phyloP scores from a whole-genome alignment of 768 basidiomycete species.

The Lactifluus pinguis region DNA sequence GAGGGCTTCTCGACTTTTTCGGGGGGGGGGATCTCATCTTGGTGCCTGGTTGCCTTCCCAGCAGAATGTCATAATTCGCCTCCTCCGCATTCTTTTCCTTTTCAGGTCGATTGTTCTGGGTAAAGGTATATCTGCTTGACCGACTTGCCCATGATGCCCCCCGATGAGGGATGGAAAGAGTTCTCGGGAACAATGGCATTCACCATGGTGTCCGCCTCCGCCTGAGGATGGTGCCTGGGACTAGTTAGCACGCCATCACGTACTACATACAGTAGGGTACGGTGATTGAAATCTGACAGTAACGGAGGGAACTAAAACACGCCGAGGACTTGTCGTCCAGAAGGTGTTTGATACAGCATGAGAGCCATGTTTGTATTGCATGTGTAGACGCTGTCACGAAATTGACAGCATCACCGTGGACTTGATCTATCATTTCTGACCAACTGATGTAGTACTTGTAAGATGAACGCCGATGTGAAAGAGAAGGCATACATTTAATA shows the following conservation, averaged over 20 bases:
- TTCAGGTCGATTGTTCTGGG: neutral
- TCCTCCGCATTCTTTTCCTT: neutral
- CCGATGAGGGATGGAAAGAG: no score
- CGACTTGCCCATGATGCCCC: neutral
- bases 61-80: neutral
- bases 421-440: neutral
- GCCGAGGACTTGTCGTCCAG: no score
- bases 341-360: neutral
- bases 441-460: no score
- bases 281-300: neutral
- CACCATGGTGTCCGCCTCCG: no score
- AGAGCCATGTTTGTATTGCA: neutral
- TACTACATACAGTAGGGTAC: no score
- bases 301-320: no score
- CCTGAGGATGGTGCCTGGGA: no score
- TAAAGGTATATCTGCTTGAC: neutral
- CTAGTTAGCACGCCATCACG: no score
- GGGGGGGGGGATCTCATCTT: neutral
- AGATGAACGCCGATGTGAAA: neutral
- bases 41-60: neutral
- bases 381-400: neutral
- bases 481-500: neutral
- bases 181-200: no score
- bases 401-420: slow-evolving; percentile 14
- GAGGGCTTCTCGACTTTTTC: neutral